Evolutionary conservation across 805 yeast species (phyloP).

Genomic region (Geotrichum ghanense): DNA sequence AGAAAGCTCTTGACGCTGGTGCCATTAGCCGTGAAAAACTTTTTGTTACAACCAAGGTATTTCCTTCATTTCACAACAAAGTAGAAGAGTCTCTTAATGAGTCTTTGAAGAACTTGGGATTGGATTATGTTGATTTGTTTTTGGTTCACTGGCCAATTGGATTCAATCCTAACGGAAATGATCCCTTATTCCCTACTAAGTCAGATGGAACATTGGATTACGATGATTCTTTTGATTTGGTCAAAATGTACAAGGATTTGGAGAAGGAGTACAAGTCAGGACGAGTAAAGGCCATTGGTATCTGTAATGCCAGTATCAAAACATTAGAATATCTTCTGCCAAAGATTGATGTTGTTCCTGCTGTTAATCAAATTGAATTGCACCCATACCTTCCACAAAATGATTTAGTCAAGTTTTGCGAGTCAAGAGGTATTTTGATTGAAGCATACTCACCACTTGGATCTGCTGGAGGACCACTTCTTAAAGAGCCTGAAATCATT

Average conservation of each 20-base stretch:
- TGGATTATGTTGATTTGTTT: slow-evolving; percentile 55
- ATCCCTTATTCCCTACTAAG: slow-evolving; percentile 6
- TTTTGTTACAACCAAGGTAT: slow-evolving; percentile 54
- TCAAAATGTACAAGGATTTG: slow-evolving; percentile 44
- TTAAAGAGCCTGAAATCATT: slow-evolving; percentile 45
- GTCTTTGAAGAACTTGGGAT: slow-evolving; percentile 39
- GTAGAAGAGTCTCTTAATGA: slow-evolving; percentile 38
- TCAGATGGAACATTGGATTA: too few relatives aligned
- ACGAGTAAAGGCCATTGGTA: slow-evolving; percentile 56
- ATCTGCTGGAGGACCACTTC: slow-evolving; percentile 14
- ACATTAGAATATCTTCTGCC: slow-evolving; percentile 53
- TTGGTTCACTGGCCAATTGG: slow-evolving; percentile 58
- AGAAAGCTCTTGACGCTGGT: slow-evolving; percentile 29
- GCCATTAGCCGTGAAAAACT: slow-evolving; percentile 38
- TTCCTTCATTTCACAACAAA: slow-evolving; percentile 30
- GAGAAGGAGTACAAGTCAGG: slow-evolving; percentile 44
- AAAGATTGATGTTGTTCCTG: slow-evolving; percentile 52
- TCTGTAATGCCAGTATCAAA: slow-evolving; percentile 57
- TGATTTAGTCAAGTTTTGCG: slow-evolving; percentile 42
- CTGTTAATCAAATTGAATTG: slow-evolving; percentile 62
- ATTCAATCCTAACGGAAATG: slow-evolving; percentile 13
- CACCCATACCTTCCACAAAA: slow-evolving; percentile 64
- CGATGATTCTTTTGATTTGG: too few relatives aligned
- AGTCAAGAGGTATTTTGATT: slow-evolving; percentile 39
- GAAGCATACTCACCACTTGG: slow-evolving; percentile 47